Conservation (phyloP, 805 yeast genomes). For the Kuraishia hungarica region DNA sequence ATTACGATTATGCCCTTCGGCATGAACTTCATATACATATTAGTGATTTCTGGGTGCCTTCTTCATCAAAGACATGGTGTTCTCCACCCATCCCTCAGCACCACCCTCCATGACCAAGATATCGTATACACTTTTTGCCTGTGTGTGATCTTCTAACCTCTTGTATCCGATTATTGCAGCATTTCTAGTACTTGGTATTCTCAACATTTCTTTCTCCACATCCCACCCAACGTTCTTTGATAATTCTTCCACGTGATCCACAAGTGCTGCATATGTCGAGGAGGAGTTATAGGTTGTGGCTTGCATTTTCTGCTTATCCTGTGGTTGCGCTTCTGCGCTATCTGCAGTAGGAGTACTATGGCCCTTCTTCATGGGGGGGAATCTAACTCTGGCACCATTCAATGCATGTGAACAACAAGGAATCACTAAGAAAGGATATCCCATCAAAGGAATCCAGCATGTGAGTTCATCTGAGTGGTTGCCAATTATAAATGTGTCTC, state of each 20-base stretch:
- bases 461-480: conserved; percentile 94
- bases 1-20: no score
- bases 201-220: conserved; percentile 73
- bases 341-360: background rate
- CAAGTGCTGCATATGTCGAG: conserved; percentile 79
- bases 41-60: conserved; percentile 68
- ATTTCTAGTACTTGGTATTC: conserved; percentile 92
- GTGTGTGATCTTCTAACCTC: conserved; percentile 17
- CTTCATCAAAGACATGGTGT: conserved; percentile 62
- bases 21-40: conserved; percentile 1
- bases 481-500: conserved; percentile 77
- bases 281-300: conserved; percentile 23
- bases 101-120: conserved; percentile 76
- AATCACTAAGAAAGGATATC: conserved; percentile 81
- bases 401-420: conserved; percentile 93
- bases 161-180: conserved; percentile 76
- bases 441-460: conserved; percentile 88
- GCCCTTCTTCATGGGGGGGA: conserved; percentile 11
- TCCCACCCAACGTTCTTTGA: conserved; percentile 73
- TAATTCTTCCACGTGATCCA: conserved; percentile 72
- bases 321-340: background rate
- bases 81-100: conserved; percentile 84
- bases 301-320: conserved; percentile 9
- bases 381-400: conserved; percentile 68
- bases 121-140: conserved; percentile 41